Evolutionary conservation across 768 basidiomycete genomes (phyloP).

Genomic region (Termitomyces sp.): DNA sequence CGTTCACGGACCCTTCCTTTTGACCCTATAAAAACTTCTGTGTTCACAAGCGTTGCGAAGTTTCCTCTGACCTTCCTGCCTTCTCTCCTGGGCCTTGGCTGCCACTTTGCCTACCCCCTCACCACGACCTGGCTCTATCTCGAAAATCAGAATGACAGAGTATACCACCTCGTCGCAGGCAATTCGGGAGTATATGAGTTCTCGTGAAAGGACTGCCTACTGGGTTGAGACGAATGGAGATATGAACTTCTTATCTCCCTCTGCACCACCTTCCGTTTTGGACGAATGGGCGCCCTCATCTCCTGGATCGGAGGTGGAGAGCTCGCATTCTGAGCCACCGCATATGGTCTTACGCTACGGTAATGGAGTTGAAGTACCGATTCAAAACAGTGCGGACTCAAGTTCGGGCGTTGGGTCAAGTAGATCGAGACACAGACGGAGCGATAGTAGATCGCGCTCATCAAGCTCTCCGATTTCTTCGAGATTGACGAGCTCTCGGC

Average conservation of each 20-base stretch:
- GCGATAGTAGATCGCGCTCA: constrained; percentile 20
- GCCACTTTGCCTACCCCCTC: background rate
- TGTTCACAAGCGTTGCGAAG: constrained; percentile 18
- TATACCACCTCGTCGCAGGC: constrained; percentile 56
- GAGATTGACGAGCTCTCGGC: constrained; percentile 19
- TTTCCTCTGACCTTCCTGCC: constrained; percentile 21
- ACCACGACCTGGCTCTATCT: constrained; percentile 7
- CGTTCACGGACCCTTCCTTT: constrained; percentile 14
- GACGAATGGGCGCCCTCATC: constrained; percentile 34
- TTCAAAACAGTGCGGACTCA: constrained; percentile 34
- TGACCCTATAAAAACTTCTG: constrained; percentile 28
- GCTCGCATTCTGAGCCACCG: constrained; percentile 53
- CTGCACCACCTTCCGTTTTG: constrained; percentile 47
- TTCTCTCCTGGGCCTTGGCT: constrained; percentile 2
- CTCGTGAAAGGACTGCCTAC: constrained; percentile 55
- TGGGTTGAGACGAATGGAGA: constrained; percentile 52
- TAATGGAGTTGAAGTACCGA: constrained; percentile 61
- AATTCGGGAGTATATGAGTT: constrained; percentile 47
- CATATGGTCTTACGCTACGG: constrained; percentile 67
- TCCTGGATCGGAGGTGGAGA: constrained; percentile 42
- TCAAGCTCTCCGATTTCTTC: constrained; percentile 17
- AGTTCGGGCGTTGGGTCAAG: constrained; percentile 15
- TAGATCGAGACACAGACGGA: constrained; percentile 18
- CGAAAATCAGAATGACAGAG: constrained; percentile 47
- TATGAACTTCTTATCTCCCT: constrained; percentile 48